A percentile compares a stretch with the other conserved stretches of the same genome.
Evolutionary conservation across 2,329 filamentous ascomycete genomes (phyloP).

Genomic region (Diaporthe helianthi): DNA sequence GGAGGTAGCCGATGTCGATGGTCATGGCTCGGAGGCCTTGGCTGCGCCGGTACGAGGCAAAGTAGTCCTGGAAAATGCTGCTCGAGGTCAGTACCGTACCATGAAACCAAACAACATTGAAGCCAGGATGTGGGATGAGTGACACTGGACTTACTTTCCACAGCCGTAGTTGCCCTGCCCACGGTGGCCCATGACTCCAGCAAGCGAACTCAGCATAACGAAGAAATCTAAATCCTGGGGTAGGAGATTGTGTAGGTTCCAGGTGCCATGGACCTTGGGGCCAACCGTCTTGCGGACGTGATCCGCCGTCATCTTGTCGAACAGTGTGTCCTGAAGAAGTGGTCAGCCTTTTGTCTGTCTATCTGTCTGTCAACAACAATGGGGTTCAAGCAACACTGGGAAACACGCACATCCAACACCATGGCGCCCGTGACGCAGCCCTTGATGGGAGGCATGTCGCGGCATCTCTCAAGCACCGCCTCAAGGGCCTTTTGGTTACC

Average conservation of each 20-base stretch:
- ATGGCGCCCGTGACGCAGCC: no score
- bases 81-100: not conserved
- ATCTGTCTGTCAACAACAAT: not conserved
- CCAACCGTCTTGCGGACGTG: conserved; percentile 11
- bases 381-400: not conserved
- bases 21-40: conserved; percentile 38
- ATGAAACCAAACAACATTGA: not conserved
- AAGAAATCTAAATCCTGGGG: conserved; percentile 33
- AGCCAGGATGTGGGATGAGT: not conserved
- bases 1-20: conserved; percentile 40
- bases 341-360: no score
- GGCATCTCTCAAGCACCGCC: no score
- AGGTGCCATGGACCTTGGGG: conserved; percentile 15
- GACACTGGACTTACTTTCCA: conserved; percentile 26
- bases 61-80: conserved; percentile 44
- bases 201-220: conserved; percentile 4
- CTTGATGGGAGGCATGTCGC: no score
- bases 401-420: not conserved
- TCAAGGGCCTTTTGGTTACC: no score
- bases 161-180: conserved; percentile 11
- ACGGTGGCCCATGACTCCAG: not conserved
- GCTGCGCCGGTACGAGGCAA: conserved; percentile 36
- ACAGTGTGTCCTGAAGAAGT: not conserved
- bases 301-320: conserved; percentile 24
- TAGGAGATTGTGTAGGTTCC: conserved; percentile 14